These are phyloP conservation scores for Irpex lacteus DNA, from an alignment of 1,284 basidiomycete genomes.

Conservation along the genomic window DNA sequence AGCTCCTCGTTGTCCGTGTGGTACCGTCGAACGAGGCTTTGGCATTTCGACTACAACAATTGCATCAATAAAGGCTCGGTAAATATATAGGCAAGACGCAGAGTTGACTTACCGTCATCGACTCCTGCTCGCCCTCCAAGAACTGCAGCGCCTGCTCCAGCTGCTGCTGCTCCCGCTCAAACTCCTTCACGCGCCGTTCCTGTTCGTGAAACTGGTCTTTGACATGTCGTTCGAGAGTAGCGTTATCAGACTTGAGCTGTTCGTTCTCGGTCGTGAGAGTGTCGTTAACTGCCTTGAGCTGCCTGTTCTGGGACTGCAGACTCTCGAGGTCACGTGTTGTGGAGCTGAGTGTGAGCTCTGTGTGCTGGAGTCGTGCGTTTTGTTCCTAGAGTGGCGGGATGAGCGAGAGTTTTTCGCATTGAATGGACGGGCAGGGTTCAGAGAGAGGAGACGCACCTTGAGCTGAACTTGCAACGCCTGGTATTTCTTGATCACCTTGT, in stretches of 20 bases:
- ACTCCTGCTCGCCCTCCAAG: conserved; percentile 8
- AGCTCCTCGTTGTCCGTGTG: not conserved
- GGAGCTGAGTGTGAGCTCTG: not conserved
- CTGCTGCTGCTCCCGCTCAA: conserved; percentile 2
- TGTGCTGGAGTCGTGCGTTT: not conserved
- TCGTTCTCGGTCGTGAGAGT: conserved; percentile 5
- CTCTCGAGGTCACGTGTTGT: conserved; percentile 2
- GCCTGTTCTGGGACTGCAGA: not conserved
- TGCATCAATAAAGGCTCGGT: not conserved
- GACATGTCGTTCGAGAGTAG: conserved; percentile 3
- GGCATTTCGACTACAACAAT: not conserved
- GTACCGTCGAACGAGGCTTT: not conserved
- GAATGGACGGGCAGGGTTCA: not conserved
- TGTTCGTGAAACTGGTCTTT: conserved; percentile 2
- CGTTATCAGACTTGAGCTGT: conserved; percentile 4
- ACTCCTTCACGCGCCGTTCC: conserved; percentile 1
- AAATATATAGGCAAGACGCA: not conserved
- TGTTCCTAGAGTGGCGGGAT: conserved; percentile 5
- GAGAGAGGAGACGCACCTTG: conserved; percentile 5
- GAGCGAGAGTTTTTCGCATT: not conserved
- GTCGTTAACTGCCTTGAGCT: conserved; percentile 6
- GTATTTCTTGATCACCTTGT: conserved; percentile 1
- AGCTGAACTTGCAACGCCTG: conserved; percentile 9
- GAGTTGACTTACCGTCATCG: not conserved
- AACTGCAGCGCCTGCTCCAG: conserved; percentile 6